Conservation (phyloP, 192 early-diverging fungal genomes). For the Lobosporangium transversale region DNA sequence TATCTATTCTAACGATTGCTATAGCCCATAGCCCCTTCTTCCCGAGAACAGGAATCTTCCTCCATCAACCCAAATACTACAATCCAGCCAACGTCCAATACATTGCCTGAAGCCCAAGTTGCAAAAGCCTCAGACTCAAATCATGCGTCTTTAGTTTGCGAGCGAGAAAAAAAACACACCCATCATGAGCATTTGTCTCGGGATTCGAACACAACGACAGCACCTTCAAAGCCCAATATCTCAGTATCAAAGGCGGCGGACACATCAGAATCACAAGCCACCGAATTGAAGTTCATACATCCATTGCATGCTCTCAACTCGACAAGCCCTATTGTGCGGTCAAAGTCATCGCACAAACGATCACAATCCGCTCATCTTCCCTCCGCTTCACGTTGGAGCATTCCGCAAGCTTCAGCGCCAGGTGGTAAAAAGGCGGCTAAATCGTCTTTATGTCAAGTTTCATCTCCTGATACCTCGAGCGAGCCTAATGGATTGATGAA, state of each 20-base stretch:
- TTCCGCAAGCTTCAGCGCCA: constrained; percentile 1
- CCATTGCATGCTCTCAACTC: constrained; percentile 44
- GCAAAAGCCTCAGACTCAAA: no score
- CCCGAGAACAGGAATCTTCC: not conserved
- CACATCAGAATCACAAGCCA: no score
- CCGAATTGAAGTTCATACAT: no score
- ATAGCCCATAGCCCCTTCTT: not conserved
- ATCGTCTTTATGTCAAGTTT: constrained; percentile 5
- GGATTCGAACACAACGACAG: no score
- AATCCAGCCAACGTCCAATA: no score
- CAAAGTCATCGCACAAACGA: constrained; percentile 30
- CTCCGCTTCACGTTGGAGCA: constrained; percentile 28
- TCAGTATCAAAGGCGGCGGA: no score
- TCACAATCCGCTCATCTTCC: constrained; percentile 47
- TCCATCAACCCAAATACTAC: not conserved
- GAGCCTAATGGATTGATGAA: constrained; percentile 2
- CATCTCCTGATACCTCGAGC: not conserved
- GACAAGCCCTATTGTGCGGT: constrained; percentile 37
- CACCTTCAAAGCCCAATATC: no score
- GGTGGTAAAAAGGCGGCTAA: not conserved
- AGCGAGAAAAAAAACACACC: no score
- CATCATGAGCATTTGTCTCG: no score
- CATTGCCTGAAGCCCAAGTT: no score
- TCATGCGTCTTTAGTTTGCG: no score
- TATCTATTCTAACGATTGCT: no score